Base-by-base conservation (phyloP, 139 green algal genomes). In the Picochlorum costavermella region DNA sequence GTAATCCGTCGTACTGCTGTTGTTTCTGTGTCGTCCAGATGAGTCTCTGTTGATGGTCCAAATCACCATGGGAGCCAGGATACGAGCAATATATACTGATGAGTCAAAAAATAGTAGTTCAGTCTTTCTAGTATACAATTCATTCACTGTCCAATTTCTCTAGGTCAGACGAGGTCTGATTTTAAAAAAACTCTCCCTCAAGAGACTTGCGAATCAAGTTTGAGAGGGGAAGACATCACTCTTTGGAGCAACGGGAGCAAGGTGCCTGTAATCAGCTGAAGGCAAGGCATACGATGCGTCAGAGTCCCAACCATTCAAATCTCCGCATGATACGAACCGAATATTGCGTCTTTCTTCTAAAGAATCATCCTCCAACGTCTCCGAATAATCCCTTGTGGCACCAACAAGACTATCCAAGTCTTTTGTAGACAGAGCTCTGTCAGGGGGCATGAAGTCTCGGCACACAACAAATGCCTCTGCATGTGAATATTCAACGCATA, bases 401-500 rank as follows among this genome's bases (percentile, higher is more conserved):
- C 33, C 33, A 40, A 40, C 33, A 40, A 40, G 33, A 40, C 11
- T 40, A 8, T 40, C 55, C 16, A 40, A 40, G 8, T 40, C 33
- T 12, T 40, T 20, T 40, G 16, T 43, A 29, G 9, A 29, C n/a
- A 60, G 43, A 56, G 64, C 94, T 13, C 72, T 82, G 0, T 83
- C 67, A 2, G 87, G 85, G 23, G 80, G 82, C 3, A 49, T 26
- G 67, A 88, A 97, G 28, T 75, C 66, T 26, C 83, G 76, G 75
- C 92, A 98, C 30, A 99, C 94, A 49, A 97, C 87, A 70, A 99
- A 99, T 1, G 89, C 83, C 77, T 99, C 94, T 53, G 33, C 33
- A 40, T 13, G 11, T 2, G 4, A 8, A 40, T 13, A 23, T 23
- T 23, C 20, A 23, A 23, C 20, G 20, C 20, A 23, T 23, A 23